Conservation (phyloP, 331 rosid species). For the Prunus yedoensis region DNA sequence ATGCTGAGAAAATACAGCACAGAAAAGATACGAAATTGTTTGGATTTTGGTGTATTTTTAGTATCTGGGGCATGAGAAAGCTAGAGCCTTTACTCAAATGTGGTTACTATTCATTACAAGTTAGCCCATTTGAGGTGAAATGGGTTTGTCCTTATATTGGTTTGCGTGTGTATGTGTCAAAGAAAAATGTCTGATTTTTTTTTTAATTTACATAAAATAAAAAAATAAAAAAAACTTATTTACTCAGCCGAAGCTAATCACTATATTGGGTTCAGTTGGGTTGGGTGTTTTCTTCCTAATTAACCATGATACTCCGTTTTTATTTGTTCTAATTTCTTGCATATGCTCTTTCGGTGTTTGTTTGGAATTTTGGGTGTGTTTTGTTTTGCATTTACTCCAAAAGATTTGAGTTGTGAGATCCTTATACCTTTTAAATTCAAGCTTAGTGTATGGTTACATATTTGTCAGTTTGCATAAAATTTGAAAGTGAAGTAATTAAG, state of each 20-base stretch:
- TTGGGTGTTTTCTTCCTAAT: background rate
- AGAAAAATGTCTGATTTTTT: background rate
- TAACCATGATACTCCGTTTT: background rate
- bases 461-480: background rate
- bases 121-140: slow-evolving; percentile 8
- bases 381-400: background rate
- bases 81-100: background rate
- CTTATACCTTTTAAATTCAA: background rate
- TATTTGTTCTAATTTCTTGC: background rate
- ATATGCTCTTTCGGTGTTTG: slow-evolving; percentile 10
- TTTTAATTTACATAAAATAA: too few relatives aligned
- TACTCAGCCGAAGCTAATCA: background rate
- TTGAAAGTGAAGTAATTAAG: background rate
- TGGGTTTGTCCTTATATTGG: background rate
- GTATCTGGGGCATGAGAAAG: background rate
- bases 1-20: slow-evolving; percentile 19
- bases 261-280: background rate
- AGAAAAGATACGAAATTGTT: background rate
- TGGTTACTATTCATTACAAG: background rate
- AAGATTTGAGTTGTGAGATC: background rate
- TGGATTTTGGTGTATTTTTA: background rate
- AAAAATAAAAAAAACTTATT: background rate
- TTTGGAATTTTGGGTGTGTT: background rate
- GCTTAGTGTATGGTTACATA: background rate
- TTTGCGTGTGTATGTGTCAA: too few relatives aligned